phyloP scores from a whole-genome alignment of 2,329 filamentous ascomycete species.

The Esteya vermicola region DNA sequence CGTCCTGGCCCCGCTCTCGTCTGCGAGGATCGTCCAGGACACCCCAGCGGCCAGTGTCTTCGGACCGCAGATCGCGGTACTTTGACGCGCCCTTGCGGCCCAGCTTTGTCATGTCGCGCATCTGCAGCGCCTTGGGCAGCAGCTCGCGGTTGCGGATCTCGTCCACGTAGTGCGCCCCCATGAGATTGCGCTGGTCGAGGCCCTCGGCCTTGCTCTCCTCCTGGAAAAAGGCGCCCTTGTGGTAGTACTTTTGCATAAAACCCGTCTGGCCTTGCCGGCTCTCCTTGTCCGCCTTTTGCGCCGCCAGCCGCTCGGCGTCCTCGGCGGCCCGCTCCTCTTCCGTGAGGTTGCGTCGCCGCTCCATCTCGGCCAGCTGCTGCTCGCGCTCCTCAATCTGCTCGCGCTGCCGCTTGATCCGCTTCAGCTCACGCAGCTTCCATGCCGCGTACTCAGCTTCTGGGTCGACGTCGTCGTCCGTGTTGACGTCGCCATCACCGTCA shows the following conservation, averaged over 20 bases:
- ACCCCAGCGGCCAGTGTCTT: constrained; percentile 87
- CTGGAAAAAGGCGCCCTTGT: constrained; percentile 91
- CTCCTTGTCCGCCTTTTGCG: constrained; percentile 69
- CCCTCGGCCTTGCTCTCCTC: constrained; percentile 65
- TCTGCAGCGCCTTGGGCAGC: constrained; percentile 81
- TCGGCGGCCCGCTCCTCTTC: constrained; percentile 76
- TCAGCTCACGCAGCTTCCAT: constrained; percentile 87
- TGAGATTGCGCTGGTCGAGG: constrained; percentile 67
- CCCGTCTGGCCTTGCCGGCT: constrained; percentile 66
- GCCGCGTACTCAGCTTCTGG: constrained; percentile 79
- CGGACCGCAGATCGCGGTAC: constrained; percentile 74
- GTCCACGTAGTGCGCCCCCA: constrained; percentile 71
- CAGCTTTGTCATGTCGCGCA: constrained; percentile 84
- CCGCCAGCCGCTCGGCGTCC: constrained; percentile 62
- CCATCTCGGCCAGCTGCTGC: constrained; percentile 74
- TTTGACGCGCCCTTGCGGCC: constrained; percentile 84
- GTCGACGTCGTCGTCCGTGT: constrained; percentile 79
- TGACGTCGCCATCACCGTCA: constrained; percentile 64
- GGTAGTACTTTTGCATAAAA: constrained; percentile 92
- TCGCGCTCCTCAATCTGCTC: constrained; percentile 74
- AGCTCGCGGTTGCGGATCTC: constrained; percentile 71
- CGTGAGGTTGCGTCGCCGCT: constrained; percentile 74
- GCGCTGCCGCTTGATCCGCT: constrained; percentile 74
- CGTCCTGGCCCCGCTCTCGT: constrained; percentile 18
- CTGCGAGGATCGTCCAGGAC: constrained; percentile 38